These are phyloP conservation scores for Trichoderma koningiopsis DNA, from an alignment of 2,329 filamentous ascomycete genomes.

Conservation along the genomic window DNA sequence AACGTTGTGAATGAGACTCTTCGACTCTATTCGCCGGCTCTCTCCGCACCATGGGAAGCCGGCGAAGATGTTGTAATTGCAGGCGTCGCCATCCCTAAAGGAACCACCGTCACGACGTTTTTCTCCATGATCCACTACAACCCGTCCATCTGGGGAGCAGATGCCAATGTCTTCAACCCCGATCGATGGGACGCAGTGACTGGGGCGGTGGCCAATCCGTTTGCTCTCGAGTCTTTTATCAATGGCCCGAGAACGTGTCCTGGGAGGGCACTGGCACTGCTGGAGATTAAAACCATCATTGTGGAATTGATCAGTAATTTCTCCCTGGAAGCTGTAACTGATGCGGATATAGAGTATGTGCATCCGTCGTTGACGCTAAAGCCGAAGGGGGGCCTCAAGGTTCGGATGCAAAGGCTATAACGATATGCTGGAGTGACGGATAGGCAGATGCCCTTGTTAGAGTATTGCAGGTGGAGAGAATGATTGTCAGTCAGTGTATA, in stretches of 20 bases:
- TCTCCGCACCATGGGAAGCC: constrained; percentile 40
- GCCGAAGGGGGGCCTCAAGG: constrained; percentile 28
- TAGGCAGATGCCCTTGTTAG: not conserved
- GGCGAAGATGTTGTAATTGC: constrained; percentile 40
- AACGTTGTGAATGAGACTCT: constrained; percentile 49
- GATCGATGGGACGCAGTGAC: constrained; percentile 41
- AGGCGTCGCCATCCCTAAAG: constrained; percentile 42
- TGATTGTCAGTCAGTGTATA: not conserved
- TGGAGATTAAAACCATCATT: constrained; percentile 44
- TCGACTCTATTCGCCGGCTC: constrained; percentile 44
- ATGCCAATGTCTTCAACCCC: constrained; percentile 41
- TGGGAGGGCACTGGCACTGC: constrained; percentile 39
- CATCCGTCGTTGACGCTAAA: constrained; percentile 34
- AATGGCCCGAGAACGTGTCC: constrained; percentile 44
- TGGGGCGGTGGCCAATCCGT: constrained; percentile 33
- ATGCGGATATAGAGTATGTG: constrained; percentile 31
- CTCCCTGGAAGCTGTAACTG: constrained; percentile 26
- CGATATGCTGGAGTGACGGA: not conserved
- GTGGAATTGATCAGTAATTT: constrained; percentile 39
- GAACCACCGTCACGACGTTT: constrained; percentile 42
- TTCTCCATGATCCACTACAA: constrained; percentile 42
- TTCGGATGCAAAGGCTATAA: constrained; percentile 5
- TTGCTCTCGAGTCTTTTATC: constrained; percentile 42
- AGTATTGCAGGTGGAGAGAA: not conserved
- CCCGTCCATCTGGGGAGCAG: constrained; percentile 42